These are phyloP conservation scores for Apiospora arundinis DNA, from an alignment of 2,329 filamentous ascomycete genomes.

Conservation along the genomic window DNA sequence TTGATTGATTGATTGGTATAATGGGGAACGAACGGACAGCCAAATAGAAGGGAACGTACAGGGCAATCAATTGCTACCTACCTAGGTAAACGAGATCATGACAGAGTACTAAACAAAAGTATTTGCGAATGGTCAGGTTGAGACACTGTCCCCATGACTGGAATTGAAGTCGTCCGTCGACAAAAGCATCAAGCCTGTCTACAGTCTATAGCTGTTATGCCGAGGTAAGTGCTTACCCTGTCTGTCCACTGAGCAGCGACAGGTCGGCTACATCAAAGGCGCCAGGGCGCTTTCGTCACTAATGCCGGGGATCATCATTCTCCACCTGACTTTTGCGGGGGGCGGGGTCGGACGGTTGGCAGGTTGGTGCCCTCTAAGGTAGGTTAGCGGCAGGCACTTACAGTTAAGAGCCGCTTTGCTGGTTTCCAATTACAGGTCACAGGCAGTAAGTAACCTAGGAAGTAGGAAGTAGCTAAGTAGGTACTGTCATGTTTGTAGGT, in stretches of 20 bases:
- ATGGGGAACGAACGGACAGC: background rate
- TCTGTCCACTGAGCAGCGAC: too few relatives aligned
- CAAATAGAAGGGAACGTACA: background rate
- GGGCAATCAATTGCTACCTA: background rate
- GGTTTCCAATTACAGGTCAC: background rate
- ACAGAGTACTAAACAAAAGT: background rate
- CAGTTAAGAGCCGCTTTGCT: background rate
- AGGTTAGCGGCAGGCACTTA: background rate
- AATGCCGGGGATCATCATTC: conserved; percentile 6
- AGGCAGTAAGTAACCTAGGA: too few relatives aligned
- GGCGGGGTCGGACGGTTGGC: background rate
- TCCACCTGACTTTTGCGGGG: background rate
- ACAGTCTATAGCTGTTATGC: background rate
- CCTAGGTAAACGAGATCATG: background rate
- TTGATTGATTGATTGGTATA: background rate
- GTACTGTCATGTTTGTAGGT: too few relatives aligned
- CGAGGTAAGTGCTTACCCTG: conserved; percentile 3
- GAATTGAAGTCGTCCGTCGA: background rate
- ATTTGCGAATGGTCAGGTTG: background rate
- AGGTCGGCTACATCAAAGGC: background rate
- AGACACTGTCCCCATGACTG: background rate
- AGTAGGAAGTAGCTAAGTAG: too few relatives aligned
- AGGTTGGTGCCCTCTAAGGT: background rate
- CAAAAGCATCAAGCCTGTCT: background rate
- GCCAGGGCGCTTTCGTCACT: background rate